Evolutionary conservation across 352 stramenopile species (phyloP).

Genomic region (Pythium sp.): DNA sequence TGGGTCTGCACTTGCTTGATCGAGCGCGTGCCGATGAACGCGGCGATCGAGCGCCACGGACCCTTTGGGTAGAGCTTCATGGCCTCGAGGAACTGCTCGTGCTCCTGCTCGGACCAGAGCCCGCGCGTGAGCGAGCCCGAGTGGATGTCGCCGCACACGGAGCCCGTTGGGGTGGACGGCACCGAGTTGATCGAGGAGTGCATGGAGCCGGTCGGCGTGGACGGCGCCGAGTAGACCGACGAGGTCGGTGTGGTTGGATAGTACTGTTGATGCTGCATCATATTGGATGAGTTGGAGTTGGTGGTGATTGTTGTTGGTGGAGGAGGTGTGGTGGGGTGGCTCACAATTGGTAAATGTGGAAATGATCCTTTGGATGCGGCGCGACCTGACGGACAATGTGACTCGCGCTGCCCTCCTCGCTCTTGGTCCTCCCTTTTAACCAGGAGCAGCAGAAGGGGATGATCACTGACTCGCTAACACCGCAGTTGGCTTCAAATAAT

Average conservation of each 20-base stretch:
- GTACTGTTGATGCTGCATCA: constrained; percentile 2
- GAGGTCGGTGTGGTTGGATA: neutral
- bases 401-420: neutral
- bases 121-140: constrained; percentile 46
- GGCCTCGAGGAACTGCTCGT: constrained; percentile 79
- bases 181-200: constrained; percentile 7
- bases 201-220: constrained; percentile 5
- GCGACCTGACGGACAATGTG: neutral
- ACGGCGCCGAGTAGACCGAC: constrained; percentile 8
- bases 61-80: constrained; percentile 80
- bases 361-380: constrained; percentile 2
- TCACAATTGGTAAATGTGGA: constrained; percentile 10
- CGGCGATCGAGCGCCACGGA: constrained; percentile 72
- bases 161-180: constrained; percentile 13
- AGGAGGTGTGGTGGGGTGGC: neutral
- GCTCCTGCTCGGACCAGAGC: constrained; percentile 72
- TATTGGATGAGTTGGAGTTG: neutral
- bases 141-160: constrained; percentile 13
- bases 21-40: constrained; percentile 71
- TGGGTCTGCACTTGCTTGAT: constrained; percentile 86
- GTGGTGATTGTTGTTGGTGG: neutral
- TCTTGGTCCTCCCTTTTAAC: constrained; percentile 12
- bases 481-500: constrained; percentile 9
- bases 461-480: neutral
- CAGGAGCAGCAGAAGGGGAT: neutral